Percentiles rank a stretch among this genome's conserved stretches.
These are phyloP conservation scores for Xerocomellus chrysenteron DNA, from an alignment of 768 basidiomycete species.

Conservation along the genomic window DNA sequence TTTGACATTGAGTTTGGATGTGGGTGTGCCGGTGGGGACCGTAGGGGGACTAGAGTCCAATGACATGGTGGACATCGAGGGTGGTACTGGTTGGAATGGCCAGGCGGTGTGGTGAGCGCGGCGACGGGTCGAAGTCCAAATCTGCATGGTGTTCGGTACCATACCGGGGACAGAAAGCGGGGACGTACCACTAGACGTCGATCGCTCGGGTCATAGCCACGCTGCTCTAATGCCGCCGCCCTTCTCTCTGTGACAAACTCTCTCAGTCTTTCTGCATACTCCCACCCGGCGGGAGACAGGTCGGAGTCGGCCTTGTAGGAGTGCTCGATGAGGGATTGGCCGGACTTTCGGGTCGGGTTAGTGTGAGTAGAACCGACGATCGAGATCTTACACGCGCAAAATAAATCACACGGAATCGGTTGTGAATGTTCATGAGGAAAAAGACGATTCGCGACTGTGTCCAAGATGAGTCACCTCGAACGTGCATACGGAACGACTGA, in stretches of 20 bases:
- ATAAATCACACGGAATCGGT: slow-evolving; percentile 88
- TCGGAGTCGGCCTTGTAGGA: slow-evolving; percentile 99
- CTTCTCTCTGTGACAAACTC: slow-evolving; percentile 88
- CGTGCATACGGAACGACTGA: slow-evolving; percentile 27
- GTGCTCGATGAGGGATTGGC: slow-evolving; percentile 97
- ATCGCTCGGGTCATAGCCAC: slow-evolving; percentile 59
- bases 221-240: slow-evolving; percentile 69
- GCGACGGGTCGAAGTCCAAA: slow-evolving; percentile 95
- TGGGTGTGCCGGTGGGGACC: not conserved
- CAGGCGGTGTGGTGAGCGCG: slow-evolving; percentile 94
- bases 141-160: slow-evolving; percentile 36
- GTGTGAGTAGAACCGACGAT: not conserved
- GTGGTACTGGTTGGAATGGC: slow-evolving; percentile 67
- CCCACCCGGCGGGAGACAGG: slow-evolving; percentile 92
- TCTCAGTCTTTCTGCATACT: slow-evolving; percentile 86
- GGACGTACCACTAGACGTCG: slow-evolving; percentile 64
- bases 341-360: slow-evolving; percentile 58
- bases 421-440: slow-evolving; percentile 99
- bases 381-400: slow-evolving; percentile 77
- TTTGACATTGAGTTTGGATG: slow-evolving; percentile 54
- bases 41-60: slow-evolving; percentile 1
- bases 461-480: not conserved
- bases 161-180: not conserved
- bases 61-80: slow-evolving; percentile 13
- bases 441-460: slow-evolving; percentile 89